Conservation (phyloP, 768 basidiomycete genomes). For the Suillus lakei region DNA sequence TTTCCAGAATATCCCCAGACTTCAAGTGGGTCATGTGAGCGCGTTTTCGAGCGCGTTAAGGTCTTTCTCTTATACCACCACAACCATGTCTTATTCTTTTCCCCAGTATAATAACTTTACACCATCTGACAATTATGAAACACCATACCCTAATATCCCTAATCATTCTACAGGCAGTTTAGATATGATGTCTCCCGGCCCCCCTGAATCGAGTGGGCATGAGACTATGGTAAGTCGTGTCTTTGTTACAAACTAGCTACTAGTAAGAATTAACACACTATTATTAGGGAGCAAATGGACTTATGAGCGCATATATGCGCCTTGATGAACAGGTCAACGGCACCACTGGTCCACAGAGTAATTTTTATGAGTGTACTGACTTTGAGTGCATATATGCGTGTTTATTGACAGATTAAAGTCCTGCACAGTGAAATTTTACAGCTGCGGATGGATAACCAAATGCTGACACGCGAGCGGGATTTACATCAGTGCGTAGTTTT, state of each 20-base stretch:
- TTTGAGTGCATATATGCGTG: neutral
- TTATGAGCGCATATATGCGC: constrained; percentile 1
- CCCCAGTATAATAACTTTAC: too few species aligned
- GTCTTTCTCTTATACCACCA: too few species aligned
- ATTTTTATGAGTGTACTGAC: neutral
- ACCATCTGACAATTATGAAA: constrained; percentile 14
- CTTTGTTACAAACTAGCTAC: too few species aligned
- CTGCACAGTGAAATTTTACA: neutral
- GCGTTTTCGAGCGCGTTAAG: too few species aligned
- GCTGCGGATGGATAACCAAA: too few species aligned
- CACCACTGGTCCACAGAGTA: neutral
- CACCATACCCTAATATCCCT: too few species aligned
- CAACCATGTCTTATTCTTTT: too few species aligned
- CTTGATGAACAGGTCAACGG: neutral
- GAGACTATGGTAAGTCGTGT: neutral
- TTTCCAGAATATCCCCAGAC: too few species aligned
- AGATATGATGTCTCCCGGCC: too few species aligned
- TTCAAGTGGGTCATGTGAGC: too few species aligned
- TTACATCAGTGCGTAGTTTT: too few species aligned
- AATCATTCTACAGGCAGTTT: neutral
- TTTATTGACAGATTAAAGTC: neutral
- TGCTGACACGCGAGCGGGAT: too few species aligned
- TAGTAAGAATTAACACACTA: neutral
- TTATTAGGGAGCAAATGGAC: neutral
- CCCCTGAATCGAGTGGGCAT: neutral